Conservation (phyloP, 1,139 yeast species). For the Kazachstania sp. region DNA sequence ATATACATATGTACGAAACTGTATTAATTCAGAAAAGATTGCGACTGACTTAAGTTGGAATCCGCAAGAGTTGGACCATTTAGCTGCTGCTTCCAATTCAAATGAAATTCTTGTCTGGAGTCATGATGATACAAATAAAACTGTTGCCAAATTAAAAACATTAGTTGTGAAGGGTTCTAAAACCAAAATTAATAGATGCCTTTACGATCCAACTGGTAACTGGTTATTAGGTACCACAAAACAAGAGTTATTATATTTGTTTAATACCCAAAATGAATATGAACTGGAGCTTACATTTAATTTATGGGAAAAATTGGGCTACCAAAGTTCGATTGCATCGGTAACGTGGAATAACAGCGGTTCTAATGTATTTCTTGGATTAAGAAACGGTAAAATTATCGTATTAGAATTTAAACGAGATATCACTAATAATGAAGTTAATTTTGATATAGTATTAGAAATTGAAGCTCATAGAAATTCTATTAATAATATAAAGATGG, state of each 20-base stretch:
- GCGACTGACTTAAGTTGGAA: slow-evolving; percentile 54
- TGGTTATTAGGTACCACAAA: slow-evolving; percentile 44
- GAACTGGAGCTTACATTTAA: slow-evolving; percentile 13
- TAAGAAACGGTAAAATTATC: slow-evolving; percentile 35
- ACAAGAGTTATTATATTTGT: slow-evolving; percentile 20
- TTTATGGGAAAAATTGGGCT: slow-evolving; percentile 6
- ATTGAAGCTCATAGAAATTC: slow-evolving; percentile 48
- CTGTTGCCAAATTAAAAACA: slow-evolving; percentile 28
- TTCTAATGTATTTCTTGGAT: slow-evolving; percentile 27
- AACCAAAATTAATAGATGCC: slow-evolving; percentile 36
- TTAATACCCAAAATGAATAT: slow-evolving; percentile 19
- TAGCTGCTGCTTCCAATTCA: slow-evolving; percentile 57
- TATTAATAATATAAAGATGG: slow-evolving; percentile 44
- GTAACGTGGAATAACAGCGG: slow-evolving; percentile 32
- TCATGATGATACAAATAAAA: slow-evolving; percentile 30
- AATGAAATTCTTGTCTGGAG: slow-evolving; percentile 52
- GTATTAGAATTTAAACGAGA: slow-evolving; percentile 26
- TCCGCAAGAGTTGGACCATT: slow-evolving; percentile 42
- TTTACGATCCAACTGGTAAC: slow-evolving; percentile 42
- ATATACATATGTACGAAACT: slow-evolving; percentile 32
- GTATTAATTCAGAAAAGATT: slow-evolving; percentile 41
- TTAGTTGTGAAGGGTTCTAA: slow-evolving; percentile 27
- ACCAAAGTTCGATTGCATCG: slow-evolving; percentile 13
- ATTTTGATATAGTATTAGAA: slow-evolving; percentile 20
- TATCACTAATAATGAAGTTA: slow-evolving; percentile 12